phyloP scores from a whole-genome alignment of 2,329 filamentous ascomycete genomes.

The Rhynchosporium agropyri region DNA sequence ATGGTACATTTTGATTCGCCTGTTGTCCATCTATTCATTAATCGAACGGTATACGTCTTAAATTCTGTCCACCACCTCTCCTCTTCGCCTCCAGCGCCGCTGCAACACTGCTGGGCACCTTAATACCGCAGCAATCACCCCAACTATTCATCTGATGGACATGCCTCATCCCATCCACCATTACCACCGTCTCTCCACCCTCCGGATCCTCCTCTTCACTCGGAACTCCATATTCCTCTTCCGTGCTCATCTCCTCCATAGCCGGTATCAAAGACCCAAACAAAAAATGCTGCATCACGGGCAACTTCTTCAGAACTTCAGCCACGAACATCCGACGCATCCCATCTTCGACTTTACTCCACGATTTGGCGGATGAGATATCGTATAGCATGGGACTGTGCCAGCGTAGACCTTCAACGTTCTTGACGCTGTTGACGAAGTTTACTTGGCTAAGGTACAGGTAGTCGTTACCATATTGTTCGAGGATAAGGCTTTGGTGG shows the following conservation, averaged over 20 bases:
- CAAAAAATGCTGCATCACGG: slow-evolving; percentile 98
- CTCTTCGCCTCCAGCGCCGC: slow-evolving; percentile 89
- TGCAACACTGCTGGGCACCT: slow-evolving; percentile 91
- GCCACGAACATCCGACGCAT: slow-evolving; percentile 97
- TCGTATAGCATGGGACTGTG: slow-evolving; percentile 98
- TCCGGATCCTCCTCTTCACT: slow-evolving; percentile 54
- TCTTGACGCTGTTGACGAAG: slow-evolving; percentile 97
- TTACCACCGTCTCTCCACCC: slow-evolving; percentile 63
- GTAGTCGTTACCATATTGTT: slow-evolving; percentile 82
- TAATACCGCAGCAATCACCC: slow-evolving; percentile 98
- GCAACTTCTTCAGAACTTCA: slow-evolving; percentile 89
- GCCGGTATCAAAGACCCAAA: slow-evolving; percentile 87
- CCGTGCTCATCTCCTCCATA: slow-evolving; percentile 75
- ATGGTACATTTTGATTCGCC: neutral
- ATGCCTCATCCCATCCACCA: slow-evolving; percentile 68
- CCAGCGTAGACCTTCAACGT: slow-evolving; percentile 91
- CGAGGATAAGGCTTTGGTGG: slow-evolving; percentile 83
- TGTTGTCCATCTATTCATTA: slow-evolving; percentile 45
- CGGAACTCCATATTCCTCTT: slow-evolving; percentile 53
- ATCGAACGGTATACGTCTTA: slow-evolving; percentile 82
- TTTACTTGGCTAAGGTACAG: slow-evolving; percentile 90
- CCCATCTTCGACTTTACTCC: slow-evolving; percentile 89
- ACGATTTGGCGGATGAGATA: slow-evolving; percentile 86
- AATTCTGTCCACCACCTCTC: slow-evolving; percentile 56
- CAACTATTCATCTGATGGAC: slow-evolving; percentile 74